These are phyloP conservation scores for Zea luxurians DNA, from an alignment of 176 grass and related monocot species.

Conservation along the genomic window DNA sequence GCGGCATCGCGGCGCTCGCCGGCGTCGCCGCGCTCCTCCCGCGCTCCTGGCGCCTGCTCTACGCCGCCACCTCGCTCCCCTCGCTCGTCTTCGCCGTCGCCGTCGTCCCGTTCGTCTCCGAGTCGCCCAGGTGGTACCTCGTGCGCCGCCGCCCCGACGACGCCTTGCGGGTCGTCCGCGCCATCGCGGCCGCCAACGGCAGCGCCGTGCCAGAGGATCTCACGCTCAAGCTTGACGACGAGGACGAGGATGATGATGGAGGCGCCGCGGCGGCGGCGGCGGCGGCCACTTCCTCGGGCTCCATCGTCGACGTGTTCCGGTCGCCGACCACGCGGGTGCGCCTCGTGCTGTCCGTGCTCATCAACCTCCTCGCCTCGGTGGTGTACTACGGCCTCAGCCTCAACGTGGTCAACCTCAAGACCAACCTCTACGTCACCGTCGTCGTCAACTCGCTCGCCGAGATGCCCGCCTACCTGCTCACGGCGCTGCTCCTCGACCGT, in stretches of 20 bases:
- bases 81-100: constrained; percentile 53
- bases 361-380: constrained; percentile 58
- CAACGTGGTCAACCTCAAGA: constrained; percentile 92
- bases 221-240: constrained; percentile 57
- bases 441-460: constrained; percentile 65
- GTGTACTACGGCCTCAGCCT: constrained; percentile 89
- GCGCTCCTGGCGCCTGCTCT: constrained; percentile 65
- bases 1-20: constrained; percentile 64
- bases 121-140: constrained; percentile 89
- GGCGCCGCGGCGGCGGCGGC: neutral
- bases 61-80: constrained; percentile 70
- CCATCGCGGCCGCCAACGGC: constrained; percentile 55
- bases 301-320: constrained; percentile 73
- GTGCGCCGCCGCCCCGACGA: constrained; percentile 54
- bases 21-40: constrained; percentile 64
- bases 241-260: constrained; percentile 42
- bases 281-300: neutral
- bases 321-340: constrained; percentile 51
- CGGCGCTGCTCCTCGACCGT: constrained; percentile 52
- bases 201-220: constrained; percentile 42
- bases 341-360: constrained; percentile 54
- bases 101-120: constrained; percentile 66
- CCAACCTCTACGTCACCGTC: constrained; percentile 75
- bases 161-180: constrained; percentile 52
- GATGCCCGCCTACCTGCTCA: constrained; percentile 64